These are phyloP conservation scores for Aspergillus asperescens DNA, from an alignment of 495 filamentous ascomycete species.

Conservation along the genomic window DNA sequence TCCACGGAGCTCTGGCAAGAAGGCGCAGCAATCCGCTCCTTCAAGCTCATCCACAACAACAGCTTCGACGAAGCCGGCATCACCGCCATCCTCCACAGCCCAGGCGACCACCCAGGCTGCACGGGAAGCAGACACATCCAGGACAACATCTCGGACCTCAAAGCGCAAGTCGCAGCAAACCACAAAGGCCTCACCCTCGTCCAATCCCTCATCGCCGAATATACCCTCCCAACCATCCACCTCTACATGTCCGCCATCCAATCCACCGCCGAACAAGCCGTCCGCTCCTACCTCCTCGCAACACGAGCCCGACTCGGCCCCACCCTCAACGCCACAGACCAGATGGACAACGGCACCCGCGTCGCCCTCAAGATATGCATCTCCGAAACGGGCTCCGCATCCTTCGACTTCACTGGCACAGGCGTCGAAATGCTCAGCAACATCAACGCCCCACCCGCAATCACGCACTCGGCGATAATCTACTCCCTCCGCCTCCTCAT, in stretches of 20 bases:
- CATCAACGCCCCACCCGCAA: constrained; percentile 82
- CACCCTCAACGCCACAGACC: background rate
- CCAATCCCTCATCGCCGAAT: constrained; percentile 73
- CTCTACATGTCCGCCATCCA: constrained; percentile 95
- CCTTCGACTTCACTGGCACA: constrained; percentile 80
- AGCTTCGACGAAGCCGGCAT: constrained; percentile 82
- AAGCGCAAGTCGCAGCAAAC: constrained; percentile 94
- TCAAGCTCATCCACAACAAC: constrained; percentile 84
- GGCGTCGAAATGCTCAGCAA: constrained; percentile 88
- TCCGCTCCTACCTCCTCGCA: constrained; percentile 38
- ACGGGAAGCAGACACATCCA: constrained; percentile 80
- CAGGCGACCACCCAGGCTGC: constrained; percentile 81
- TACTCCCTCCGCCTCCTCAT: constrained; percentile 87
- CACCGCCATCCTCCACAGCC: constrained; percentile 68
- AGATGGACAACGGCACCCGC: constrained; percentile 73
- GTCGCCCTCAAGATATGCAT: constrained; percentile 79
- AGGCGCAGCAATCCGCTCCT: constrained; percentile 84
- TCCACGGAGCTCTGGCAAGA: constrained; percentile 90
- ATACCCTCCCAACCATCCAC: constrained; percentile 77
- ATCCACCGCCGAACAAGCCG: constrained; percentile 78
- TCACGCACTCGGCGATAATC: constrained; percentile 67
- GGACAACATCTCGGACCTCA: constrained; percentile 93
- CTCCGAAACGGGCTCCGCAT: constrained; percentile 72
- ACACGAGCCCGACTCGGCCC: background rate
- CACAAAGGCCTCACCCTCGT: constrained; percentile 95